A percentile compares a stretch with the other conserved stretches of the same genome.
Evolutionary conservation across 2,329 filamentous ascomycete genomes (phyloP).

Genomic region (Talaromyces pinophilus): DNA sequence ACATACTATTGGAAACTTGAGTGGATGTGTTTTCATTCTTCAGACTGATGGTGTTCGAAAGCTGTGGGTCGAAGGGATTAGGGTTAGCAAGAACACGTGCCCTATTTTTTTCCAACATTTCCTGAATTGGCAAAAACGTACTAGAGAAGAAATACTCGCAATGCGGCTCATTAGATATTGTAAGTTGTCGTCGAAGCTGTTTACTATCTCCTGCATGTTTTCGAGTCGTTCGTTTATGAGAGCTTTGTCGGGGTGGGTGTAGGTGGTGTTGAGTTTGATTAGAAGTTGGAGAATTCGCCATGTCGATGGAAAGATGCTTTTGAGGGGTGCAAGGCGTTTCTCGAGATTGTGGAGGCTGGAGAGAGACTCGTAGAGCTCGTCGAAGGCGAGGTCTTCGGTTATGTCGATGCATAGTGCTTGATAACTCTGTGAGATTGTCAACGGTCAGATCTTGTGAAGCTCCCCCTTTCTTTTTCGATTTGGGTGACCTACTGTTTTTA

Average conservation of each 20-base stretch:
- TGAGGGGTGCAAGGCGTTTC: not conserved
- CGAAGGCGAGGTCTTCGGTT: not conserved
- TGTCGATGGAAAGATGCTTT: not conserved
- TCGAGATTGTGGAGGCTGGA: not conserved
- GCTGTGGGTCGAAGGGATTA: not conserved
- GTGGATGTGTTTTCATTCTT: conserved; percentile 21
- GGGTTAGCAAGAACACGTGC: conserved; percentile 2
- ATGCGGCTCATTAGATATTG: not conserved
- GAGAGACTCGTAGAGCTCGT: not conserved
- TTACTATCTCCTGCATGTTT: not conserved
- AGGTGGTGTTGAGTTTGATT: not conserved
- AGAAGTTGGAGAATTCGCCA: not conserved
- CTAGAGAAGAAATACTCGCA: not conserved
- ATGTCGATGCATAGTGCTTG: not conserved
- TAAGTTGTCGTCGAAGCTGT: not conserved
- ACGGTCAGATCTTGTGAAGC: not conserved
- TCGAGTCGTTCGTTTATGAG: not conserved
- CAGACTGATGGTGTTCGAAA: conserved; percentile 5
- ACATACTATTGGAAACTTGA: conserved; percentile 11
- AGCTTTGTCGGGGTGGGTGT: not conserved
- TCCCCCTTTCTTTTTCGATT: not conserved
- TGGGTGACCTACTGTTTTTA: not conserved
- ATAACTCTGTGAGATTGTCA: not conserved
- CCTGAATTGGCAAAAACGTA: not conserved
- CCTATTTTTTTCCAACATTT: not conserved